Conservation (phyloP, 768 basidiomycete species). For the Termitomyces sp. region DNA sequence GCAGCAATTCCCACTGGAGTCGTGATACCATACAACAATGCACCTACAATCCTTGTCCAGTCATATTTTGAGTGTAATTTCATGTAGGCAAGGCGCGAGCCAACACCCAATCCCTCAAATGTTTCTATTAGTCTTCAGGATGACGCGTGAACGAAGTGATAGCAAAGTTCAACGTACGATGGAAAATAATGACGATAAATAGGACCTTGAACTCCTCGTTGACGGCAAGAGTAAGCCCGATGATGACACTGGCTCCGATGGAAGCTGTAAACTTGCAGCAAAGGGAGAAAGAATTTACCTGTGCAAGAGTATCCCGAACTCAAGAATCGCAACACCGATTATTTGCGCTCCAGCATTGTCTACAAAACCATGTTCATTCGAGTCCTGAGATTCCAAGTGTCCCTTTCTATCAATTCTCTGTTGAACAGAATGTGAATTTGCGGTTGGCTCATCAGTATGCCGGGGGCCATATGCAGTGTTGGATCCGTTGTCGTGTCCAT, state of each 20-base stretch:
- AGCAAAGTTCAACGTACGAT: constrained; percentile 54
- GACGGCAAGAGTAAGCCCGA: constrained; percentile 88
- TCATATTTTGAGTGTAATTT: constrained; percentile 49
- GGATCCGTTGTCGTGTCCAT: constrained; percentile 56
- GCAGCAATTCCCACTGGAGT: constrained; percentile 87
- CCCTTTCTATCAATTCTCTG: not conserved
- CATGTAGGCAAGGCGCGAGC: constrained; percentile 81
- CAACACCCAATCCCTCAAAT: constrained; percentile 93
- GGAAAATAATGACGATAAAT: constrained; percentile 89
- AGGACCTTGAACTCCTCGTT: constrained; percentile 74
- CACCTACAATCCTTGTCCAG: constrained; percentile 55
- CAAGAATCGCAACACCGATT: constrained; percentile 85
- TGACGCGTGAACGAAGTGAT: not conserved
- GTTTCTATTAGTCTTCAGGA: constrained; percentile 48
- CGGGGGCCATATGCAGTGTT: constrained; percentile 73
- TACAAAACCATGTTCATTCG: constrained; percentile 14
- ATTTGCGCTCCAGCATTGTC: constrained; percentile 63
- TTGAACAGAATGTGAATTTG: not conserved
- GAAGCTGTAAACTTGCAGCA: not conserved
- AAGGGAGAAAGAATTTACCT: constrained; percentile 33
- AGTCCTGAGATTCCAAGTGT: constrained; percentile 21
- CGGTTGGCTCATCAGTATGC: not conserved
- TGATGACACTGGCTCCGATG: constrained; percentile 50
- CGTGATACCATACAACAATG: constrained; percentile 63
- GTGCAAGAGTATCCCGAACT: constrained; percentile 90